Percentiles rank a stretch among this genome's conserved stretches.
Evolutionary conservation across 495 filamentous ascomycete genomes (phyloP).

Genomic region (Penicillium fimorum): DNA sequence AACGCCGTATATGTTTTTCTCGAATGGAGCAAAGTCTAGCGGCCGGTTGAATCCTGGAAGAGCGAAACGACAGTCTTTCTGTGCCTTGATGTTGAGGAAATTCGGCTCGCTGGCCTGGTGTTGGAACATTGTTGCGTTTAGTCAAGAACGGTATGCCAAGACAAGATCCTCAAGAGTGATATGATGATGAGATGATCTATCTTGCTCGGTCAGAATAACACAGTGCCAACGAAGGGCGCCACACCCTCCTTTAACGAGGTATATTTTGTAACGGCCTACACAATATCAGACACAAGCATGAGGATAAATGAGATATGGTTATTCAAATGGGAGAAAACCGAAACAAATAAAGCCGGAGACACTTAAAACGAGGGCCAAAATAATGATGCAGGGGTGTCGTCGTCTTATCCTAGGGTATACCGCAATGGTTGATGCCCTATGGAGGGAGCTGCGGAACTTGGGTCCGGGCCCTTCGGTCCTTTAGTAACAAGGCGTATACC

Average conservation of each 20-base stretch:
- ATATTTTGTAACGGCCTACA: not conserved
- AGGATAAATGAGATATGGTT: not conserved
- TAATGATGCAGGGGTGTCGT: constrained; percentile 29
- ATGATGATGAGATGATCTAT: not conserved
- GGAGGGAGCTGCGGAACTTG: constrained; percentile 17
- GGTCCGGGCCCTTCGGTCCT: constrained; percentile 17
- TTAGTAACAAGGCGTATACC: constrained; percentile 5
- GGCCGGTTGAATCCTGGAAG: constrained; percentile 47
- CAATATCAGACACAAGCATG: not conserved
- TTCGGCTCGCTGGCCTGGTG: constrained; percentile 10
- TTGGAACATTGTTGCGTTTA: constrained; percentile 25
- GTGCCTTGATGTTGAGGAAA: constrained; percentile 4
- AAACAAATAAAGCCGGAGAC: not conserved
- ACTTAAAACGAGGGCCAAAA: not conserved
- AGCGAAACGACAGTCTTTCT: constrained; percentile 17
- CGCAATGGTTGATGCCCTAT: not conserved
- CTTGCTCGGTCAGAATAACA: not conserved
- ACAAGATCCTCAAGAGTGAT: not conserved
- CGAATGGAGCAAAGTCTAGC: constrained; percentile 33
- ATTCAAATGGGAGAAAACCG: not conserved
- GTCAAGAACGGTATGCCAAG: not conserved
- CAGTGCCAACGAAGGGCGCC: not conserved
- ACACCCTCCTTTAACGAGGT: not conserved
- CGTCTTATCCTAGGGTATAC: not conserved
- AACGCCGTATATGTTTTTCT: constrained; percentile 32